Evolutionary conservation across 2,329 filamentous ascomycete genomes (phyloP), one percentile per base, ranked within the genome.

Genomic region (Graphilbum sp.): DNA sequence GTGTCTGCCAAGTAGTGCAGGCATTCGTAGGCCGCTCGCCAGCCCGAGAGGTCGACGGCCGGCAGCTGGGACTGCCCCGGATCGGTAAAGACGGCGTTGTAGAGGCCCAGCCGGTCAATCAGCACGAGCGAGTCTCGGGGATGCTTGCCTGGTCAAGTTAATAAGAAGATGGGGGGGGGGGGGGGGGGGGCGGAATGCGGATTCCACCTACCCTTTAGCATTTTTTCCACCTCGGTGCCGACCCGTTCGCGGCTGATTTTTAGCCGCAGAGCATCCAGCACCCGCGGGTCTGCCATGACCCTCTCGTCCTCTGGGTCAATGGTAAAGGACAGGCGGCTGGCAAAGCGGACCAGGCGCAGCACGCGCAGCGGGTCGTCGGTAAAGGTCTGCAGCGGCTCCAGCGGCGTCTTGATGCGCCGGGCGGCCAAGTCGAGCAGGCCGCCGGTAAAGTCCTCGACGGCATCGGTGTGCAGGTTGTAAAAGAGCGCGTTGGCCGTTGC

Each of bases 401-500:
- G 60, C 1, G 88, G 88, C 3, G 90, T 96, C 38, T 80, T 71
- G 46, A 98, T 86, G 36, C 87, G 62, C 43, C 72, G 71, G 2
- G 64, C 61, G 25, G 66, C 55, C 72, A 96, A 74, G 52, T 96
- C 88, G 8, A 69, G 53, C 27, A 92, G 61, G 0, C 90, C 88
- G 8, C 70, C 69, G 0, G 85, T 92, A 43, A 92, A 80, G 54
- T 98, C 90, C 55, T 96, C 88, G 27, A 96, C 70, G 41, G 68
- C 50, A 25, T 73, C 69, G 1, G 79, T 85, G 50, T 87, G 76
- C 30, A 98, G 62, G 49, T 96, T 96, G 64, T 90, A 96, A 60
- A 96, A 96, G 45, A 98, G 72, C 19, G 90, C 85, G 54, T 98
- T 98, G 43, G 96, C 76, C 0, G 86, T 95, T 18, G 88, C 87